Base-by-base conservation (phyloP, 2,329 filamentous ascomycete genomes). In the Calonectria fujianensis region DNA sequence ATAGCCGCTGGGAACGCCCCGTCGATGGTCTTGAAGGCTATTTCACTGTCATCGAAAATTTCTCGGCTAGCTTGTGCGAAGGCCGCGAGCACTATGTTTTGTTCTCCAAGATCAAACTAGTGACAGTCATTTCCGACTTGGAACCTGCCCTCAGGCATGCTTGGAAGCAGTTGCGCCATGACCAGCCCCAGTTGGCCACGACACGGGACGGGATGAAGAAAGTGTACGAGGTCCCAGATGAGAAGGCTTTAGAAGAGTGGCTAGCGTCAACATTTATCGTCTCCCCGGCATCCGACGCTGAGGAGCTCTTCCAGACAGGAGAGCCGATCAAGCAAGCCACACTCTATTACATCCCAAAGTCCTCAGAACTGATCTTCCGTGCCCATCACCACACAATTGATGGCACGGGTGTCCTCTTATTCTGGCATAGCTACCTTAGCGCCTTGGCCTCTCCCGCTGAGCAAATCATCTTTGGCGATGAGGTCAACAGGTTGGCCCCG, bases 91-190 rank as follows among this genome's bases (percentile, higher is more conserved):
- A 76, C 64, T 76, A 74, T 67, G 66, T 67, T 18, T 9, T 74
- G 11, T 74, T 70, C 32, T 72, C 69, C 39, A 70, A 41, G 57
- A 29, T 76, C 52, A 70, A 73, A n/a, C 52, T 76, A 2, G 52
- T 64, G 4, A 39, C 65, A 2, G 18, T 29, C 13, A 27, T 67
- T 16, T 32, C 20, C 6, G 59, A 79, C 82, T 66, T 68, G 50
- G 48, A 52, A 6, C 11, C 48, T 8, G 48, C 50, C 27, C 78
- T 82, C 54, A 76, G 69, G 72, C 72, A 79, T 70, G 79, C 78
- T 20, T 80, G 80, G 79, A 77, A 81, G 52, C 78, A 79, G 63
- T 72, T 80, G 31, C 77, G 80, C 31, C 74, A 78, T 48, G 77
- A 81, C 52, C 78, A 81, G 54, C 80, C 79, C 7, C 76, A 76